Conservation (phyloP, 1,284 basidiomycete species). For the Porodaedalea pini region DNA sequence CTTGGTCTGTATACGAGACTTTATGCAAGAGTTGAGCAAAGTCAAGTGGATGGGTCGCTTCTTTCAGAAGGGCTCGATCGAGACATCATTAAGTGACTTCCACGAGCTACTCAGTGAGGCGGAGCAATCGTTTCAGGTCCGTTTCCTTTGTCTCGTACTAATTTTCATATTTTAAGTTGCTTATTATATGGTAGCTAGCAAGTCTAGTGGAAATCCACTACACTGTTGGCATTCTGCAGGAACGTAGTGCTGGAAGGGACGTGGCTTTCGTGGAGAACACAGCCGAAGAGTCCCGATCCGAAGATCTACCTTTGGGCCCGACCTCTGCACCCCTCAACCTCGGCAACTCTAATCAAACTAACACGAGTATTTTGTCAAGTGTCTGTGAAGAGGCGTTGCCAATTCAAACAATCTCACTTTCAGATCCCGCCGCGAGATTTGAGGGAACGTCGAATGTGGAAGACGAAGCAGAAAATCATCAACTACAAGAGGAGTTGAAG, state of each 20-base stretch:
- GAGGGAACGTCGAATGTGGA: too few relatives aligned
- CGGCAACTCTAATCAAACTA: background rate
- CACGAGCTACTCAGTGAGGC: constrained; percentile 41
- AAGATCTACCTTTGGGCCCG: background rate
- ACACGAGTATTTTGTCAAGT: background rate
- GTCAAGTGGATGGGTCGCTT: constrained; percentile 42
- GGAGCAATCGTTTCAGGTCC: constrained; percentile 45
- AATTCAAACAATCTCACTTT: background rate
- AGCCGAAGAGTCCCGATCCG: constrained; percentile 4
- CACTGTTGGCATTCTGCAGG: constrained; percentile 30
- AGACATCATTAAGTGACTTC: constrained; percentile 35
- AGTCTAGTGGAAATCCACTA: constrained; percentile 51
- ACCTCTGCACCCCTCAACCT: background rate
- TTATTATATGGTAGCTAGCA: constrained; percentile 35
- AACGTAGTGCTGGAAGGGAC: background rate
- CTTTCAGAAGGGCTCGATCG: constrained; percentile 38
- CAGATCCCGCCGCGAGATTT: too few relatives aligned
- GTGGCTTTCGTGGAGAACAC: constrained; percentile 7
- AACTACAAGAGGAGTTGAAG: constrained; percentile 7
- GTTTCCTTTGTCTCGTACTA: background rate
- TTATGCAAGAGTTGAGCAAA: constrained; percentile 38
- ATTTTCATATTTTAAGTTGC: background rate
- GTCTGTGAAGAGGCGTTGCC: background rate
- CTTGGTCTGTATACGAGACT: constrained; percentile 37
- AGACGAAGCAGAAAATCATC: background rate